A percentile compares a stretch with the other conserved stretches of the same genome.
Evolutionary conservation across 2,329 filamentous ascomycete species (phyloP).

Genomic region (Ascomycota sp.): DNA sequence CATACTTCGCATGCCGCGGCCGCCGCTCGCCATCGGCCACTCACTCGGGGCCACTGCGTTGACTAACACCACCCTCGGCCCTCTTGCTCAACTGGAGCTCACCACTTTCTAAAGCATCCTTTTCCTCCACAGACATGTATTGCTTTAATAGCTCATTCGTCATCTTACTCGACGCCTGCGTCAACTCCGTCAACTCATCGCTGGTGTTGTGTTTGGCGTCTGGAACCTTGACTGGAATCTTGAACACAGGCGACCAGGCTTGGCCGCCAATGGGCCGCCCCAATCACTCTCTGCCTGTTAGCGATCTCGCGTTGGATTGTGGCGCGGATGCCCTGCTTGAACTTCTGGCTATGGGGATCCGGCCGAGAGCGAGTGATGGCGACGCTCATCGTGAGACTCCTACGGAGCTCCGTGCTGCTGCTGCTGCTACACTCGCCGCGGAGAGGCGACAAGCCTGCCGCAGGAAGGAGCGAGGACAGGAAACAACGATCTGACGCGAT

Average conservation of each 20-base stretch:
- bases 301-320: constrained; percentile 17
- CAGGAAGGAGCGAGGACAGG: too few relatives aligned
- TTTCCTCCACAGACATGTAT: constrained; percentile 65
- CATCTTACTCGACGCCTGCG: constrained; percentile 81
- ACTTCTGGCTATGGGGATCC: constrained; percentile 23
- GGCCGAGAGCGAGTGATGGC: too few relatives aligned
- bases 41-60: too few relatives aligned
- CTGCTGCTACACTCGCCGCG: too few relatives aligned
- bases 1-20: too few relatives aligned
- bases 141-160: constrained; percentile 75
- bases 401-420: too few relatives aligned
- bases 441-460: too few relatives aligned
- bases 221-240: constrained; percentile 67
- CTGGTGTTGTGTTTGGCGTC: constrained; percentile 56
- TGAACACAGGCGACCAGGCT: constrained; percentile 40
- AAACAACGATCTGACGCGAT: too few relatives aligned
- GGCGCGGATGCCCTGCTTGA: constrained; percentile 20
- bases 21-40: too few relatives aligned
- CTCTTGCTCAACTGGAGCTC: constrained; percentile 81
- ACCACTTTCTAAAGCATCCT: constrained; percentile 62
- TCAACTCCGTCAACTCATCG: constrained; percentile 72
- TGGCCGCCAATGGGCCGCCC: constrained; percentile 5
- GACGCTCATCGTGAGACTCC: too few relatives aligned
- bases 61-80: too few relatives aligned
- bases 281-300: constrained; percentile 10